Base-by-base conservation (phyloP, 495 filamentous ascomycete genomes). In the Neurospora sp. region DNA sequence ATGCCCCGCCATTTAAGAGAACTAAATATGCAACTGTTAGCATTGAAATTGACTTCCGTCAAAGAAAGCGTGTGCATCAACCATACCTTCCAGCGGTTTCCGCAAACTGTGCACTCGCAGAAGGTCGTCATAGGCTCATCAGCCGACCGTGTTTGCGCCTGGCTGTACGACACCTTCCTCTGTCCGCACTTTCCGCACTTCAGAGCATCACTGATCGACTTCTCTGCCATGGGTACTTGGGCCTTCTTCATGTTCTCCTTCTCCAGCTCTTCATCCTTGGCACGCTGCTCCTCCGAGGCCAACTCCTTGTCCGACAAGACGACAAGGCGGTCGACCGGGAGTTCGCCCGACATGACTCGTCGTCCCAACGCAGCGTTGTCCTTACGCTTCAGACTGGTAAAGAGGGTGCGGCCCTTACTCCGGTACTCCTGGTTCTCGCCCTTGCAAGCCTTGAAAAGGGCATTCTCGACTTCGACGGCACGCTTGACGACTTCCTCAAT, bases 221-320 rank as follows among this genome's bases (percentile, higher is more conserved):
- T 94, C 80, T 97, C 92, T 3, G 88, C 92, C 83, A 94, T 92
- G 70, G 94, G 92, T 31, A 96, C 94, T 88, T 97, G 92, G 0
- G 96, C 92, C 81, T 95, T 92, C 85, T 93, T 93, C 92, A 98
- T 93, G 82, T 98, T 98, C 84, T 97, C 91, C 82, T 93, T 88
- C 79, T 92, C 84, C 44, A 97, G 85, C 77, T 88, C 86, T 75
- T 86, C 84, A 74, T 97, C 93, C 79, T 94, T 89, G 8, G 84
- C 89, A 71, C 90, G 92, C 81, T 93, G 87, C 80, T 97, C 93
- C 20, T 94, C 92, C 10, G 84, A 85, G 70, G 82, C 79, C 38
- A 85, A 81, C 74, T 85, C 83, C 44, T 85, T 78, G 70, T 84
- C 83, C 41, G 84, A 80, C 87, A 89, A 88, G 70, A 84, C 83